These are phyloP conservation scores for Coffea humblotiana DNA, from an alignment of 305 asterid species.

Conservation along the genomic window DNA sequence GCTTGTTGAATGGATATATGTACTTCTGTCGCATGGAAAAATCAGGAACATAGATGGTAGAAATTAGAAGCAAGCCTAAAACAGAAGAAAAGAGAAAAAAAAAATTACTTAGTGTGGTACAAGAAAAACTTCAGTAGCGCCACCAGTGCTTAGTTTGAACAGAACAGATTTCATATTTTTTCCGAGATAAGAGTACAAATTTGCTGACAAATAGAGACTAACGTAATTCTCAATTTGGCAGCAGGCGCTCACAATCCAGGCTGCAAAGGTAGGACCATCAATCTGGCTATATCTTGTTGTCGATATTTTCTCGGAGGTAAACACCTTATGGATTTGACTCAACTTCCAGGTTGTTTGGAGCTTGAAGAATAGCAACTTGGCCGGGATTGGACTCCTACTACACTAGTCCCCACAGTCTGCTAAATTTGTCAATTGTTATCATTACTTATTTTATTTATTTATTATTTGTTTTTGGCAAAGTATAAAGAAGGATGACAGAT, in stretches of 20 bases:
- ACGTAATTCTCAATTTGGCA: conserved; percentile 22
- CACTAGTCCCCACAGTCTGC: not conserved
- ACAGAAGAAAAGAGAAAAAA: not conserved
- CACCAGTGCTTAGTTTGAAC: not conserved
- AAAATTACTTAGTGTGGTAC: not conserved
- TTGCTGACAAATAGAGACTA: conserved; percentile 12
- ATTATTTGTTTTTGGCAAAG: not conserved
- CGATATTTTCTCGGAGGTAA: not conserved
- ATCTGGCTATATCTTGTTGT: conserved; percentile 7
- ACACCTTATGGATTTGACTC: conserved; percentile 9
- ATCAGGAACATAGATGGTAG: not conserved
- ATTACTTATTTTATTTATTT: not conserved
- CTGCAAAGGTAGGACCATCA: conserved; percentile 51
- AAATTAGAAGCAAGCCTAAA: not conserved
- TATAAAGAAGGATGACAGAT: conserved; percentile 1
- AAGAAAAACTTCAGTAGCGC: not conserved
- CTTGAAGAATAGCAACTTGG: conserved; percentile 34
- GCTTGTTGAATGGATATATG: not conserved
- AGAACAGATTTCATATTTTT: not conserved
- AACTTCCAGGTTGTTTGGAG: conserved; percentile 64
- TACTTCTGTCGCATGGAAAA: not conserved
- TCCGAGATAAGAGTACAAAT: not conserved
- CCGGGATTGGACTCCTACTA: not conserved
- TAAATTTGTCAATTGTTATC: not conserved
- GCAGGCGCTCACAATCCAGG: conserved; percentile 60